A percentile compares a stretch with the other conserved stretches of the same genome.
Conservation (phyloP, 129 eudicot species). For the Daucus carota region DH1_v3.0 NC_030382.2:58226501-58227000, state of each 20-base stretch:
- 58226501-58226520: background rate
- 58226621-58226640: constrained; percentile 8
- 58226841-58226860: constrained; percentile 62
- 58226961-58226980: constrained; percentile 97
- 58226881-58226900: constrained; percentile 11
- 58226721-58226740: background rate
- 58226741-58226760: constrained; percentile 26
- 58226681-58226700: background rate
- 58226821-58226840: constrained; percentile 99
- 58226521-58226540: constrained; percentile 25
- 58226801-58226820: constrained; percentile 97
- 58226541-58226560: constrained; percentile 82
- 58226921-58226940: constrained; percentile 57
- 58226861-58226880: constrained; percentile 6
- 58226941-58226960: constrained; percentile 77
- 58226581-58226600: background rate
- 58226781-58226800: constrained; percentile 89
- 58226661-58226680: background rate
- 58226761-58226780: constrained; percentile 42
- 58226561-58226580: constrained; percentile 63
- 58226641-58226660: constrained; percentile 3
- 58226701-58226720: background rate
- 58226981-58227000: constrained; percentile 70
- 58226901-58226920: constrained; percentile 47
- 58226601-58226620: constrained; percentile 42